Evolutionary conservation across 2,329 filamentous ascomycete genomes (phyloP), one percentile per base, ranked within the genome.

Genomic region (Epichloe elymi): DNA sequence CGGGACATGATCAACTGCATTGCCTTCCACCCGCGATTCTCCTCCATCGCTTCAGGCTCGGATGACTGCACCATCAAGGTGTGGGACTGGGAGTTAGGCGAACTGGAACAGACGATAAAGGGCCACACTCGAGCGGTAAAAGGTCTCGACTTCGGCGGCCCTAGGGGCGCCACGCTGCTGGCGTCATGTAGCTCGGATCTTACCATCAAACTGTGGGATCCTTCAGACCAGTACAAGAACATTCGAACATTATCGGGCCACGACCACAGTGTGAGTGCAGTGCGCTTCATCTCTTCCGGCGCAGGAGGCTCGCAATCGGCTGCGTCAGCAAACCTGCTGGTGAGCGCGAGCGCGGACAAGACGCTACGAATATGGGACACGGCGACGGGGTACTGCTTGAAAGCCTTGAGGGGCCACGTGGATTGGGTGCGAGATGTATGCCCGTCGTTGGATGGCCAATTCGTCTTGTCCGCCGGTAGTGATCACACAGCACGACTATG

Each of bases 11-110:
- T 96, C 53, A 95, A 85, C 51, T 90, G 88, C 61, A 82, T 96
- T 52, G 90, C 90, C 15, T 96, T 96, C 63, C 90, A 96, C 64
- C 90, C 90, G 0, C 76, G 93, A 35, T 96, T 95, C 68, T 91
- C 88, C 10, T 91, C 87, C 5, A 74, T 96, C 20, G 91, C 90
- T 10, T 93, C 88, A 0, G 90, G 87, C 15, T 94, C 89, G 8
- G 90, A 95, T 65, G 91, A 96, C 66, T 86, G 81, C 50, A 95
- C 86, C 7, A 95, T 97, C 66, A 96, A 96, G 63, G 90, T 96
- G 51, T 96, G 90, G 90, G 90, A 96, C 63, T 96, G 89, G 86
- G 90, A 96, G 62, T 70, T 94, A 23, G 91, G 91, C 46, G 90
- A 96, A 67, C 74, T 95, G 4, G 90, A 96, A 65, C 75, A 85